Evolutionary conservation across 1,284 basidiomycete genomes (phyloP).

Genomic region (Malassezia psittaci): DNA sequence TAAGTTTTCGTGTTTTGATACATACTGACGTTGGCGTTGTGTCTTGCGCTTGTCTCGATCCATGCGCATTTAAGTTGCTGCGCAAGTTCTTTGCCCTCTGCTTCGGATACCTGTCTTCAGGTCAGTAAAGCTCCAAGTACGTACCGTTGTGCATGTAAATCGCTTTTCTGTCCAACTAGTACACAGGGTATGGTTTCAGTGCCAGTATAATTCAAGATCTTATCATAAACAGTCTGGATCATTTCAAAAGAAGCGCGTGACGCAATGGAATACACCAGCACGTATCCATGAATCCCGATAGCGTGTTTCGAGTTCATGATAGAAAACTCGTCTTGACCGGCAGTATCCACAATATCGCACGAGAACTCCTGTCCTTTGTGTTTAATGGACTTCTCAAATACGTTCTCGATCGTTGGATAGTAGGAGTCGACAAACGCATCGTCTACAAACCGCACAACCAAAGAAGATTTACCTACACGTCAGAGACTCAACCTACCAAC

Average conservation of each 20-base stretch:
- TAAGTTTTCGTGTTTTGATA: neutral
- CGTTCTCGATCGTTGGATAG: constrained; percentile 89
- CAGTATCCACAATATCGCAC: constrained; percentile 97
- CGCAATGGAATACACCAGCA: constrained; percentile 88
- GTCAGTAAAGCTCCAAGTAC: constrained; percentile 9
- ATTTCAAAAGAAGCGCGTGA: constrained; percentile 89
- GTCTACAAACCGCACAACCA: constrained; percentile 50
- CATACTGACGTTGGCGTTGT: constrained; percentile 42
- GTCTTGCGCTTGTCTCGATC: constrained; percentile 43
- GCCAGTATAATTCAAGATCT: constrained; percentile 90
- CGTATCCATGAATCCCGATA: constrained; percentile 71
- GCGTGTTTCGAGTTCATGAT: constrained; percentile 70
- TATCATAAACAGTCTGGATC: constrained; percentile 89
- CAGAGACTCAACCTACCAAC: constrained; percentile 27
- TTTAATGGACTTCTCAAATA: constrained; percentile 71
- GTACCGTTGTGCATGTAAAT: constrained; percentile 64
- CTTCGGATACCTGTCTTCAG: constrained; percentile 39
- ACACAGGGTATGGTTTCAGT: constrained; percentile 84
- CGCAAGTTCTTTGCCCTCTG: constrained; percentile 43
- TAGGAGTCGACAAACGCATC: constrained; percentile 61
- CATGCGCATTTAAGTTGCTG: constrained; percentile 37
- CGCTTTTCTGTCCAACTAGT: constrained; percentile 88
- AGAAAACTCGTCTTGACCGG: constrained; percentile 83
- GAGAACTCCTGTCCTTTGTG: constrained; percentile 77
- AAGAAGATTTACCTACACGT: constrained; percentile 63